Percentiles rank a stretch among this genome's conserved stretches.
phyloP scores from a whole-genome alignment of 176 grass and related monocot species.

The Luzula sylvatica region DNA sequence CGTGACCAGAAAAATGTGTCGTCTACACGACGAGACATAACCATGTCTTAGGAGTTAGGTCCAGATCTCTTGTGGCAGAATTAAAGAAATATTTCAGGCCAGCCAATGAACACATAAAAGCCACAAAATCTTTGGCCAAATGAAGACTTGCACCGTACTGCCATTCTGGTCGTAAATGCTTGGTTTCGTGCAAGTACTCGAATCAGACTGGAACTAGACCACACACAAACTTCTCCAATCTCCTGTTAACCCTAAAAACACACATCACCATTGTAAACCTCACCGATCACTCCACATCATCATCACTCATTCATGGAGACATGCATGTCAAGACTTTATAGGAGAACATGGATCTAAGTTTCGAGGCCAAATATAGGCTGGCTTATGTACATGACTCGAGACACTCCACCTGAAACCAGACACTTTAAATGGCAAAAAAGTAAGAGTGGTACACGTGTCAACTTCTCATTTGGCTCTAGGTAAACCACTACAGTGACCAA shows the following conservation, averaged over 20 bases:
- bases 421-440: not conserved
- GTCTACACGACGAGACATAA: not conserved
- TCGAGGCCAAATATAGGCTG: conserved; percentile 10
- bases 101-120: too few relatives aligned
- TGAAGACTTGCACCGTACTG: too few relatives aligned
- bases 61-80: not conserved
- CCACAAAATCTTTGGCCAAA: too few relatives aligned
- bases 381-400: conserved; percentile 10
- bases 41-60: not conserved
- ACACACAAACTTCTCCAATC: not conserved
- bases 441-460: not conserved
- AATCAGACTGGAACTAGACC: not conserved
- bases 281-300: not conserved
- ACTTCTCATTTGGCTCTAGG: not conserved
- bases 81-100: too few relatives aligned
- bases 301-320: not conserved
- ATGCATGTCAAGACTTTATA: not conserved
- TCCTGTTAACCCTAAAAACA: not conserved
- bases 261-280: not conserved
- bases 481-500: conserved; percentile 4
- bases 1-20: not conserved
- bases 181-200: too few relatives aligned
- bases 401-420: conserved; percentile 22
- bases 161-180: too few relatives aligned
- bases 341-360: not conserved